Conservation (phyloP, 768 basidiomycete genomes). For the Austroboletus eburneus region DNA sequence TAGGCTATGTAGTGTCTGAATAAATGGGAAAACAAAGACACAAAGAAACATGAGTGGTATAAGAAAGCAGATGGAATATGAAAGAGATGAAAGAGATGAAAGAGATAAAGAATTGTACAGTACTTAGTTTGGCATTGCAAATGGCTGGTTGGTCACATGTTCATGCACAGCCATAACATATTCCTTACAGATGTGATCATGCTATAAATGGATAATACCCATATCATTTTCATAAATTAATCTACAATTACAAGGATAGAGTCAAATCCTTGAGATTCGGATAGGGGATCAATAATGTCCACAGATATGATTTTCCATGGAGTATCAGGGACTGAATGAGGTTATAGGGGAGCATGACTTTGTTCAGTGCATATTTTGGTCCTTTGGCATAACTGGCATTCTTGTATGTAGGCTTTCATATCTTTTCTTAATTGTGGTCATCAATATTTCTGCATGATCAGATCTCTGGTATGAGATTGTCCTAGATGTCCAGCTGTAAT, state of each 20-base stretch:
- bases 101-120: too few relatives aligned
- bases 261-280: not conserved
- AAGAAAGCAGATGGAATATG: too few relatives aligned
- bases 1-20: too few relatives aligned
- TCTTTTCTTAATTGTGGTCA: not conserved
- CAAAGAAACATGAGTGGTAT: too few relatives aligned
- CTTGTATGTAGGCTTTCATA: not conserved
- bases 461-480: not conserved
- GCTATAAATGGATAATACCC: too few relatives aligned
- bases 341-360: not conserved
- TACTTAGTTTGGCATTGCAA: too few relatives aligned
- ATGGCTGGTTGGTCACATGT: too few relatives aligned
- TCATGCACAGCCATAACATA: too few relatives aligned
- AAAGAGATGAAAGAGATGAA: too few relatives aligned
- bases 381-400: not conserved
- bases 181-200: too few relatives aligned
- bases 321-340: not conserved
- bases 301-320: not conserved
- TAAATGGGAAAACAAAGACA: too few relatives aligned
- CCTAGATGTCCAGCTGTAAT: not conserved
- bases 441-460: not conserved
- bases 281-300: not conserved
- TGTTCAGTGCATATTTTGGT: not conserved
- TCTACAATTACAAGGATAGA: not conserved
- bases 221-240: too few relatives aligned